Evolutionary conservation across 78 protist species (phyloP), one percentile per base, ranked within the genome.

Genomic region (Dictyostelium brefeldianum): DNA sequence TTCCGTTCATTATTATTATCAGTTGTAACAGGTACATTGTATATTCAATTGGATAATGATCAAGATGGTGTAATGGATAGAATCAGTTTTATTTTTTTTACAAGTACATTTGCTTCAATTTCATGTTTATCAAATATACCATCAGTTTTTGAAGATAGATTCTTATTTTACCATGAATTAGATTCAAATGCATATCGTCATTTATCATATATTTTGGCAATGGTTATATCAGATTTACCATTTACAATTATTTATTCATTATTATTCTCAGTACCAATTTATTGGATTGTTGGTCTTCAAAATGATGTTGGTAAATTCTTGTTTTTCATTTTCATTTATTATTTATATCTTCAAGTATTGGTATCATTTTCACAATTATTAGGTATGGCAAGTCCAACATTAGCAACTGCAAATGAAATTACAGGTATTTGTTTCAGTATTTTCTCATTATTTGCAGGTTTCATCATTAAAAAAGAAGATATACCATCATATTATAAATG

Each of bases 61-160:
- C 89, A 81, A 59, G 89, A 73, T 29, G 89, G 89, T 20, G 89
- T 80, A 18, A 47, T 43, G 9, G 51, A 90, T 51, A 51, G 95
- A 31, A 90, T 90, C 5, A 62, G 80, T 18, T 80, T 90, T 11
- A 90, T 90, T 5, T 90, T 90, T n/a, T 90, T 90, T 47, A 67
- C 83, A 2, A 47, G 69, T 4, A 81, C 95, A 3, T 90, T 90
- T 75, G 89, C 89, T 70, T 17, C 69, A 79, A n/a, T 36, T 2
- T 36, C 70, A 62, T 62, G 70, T 62, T 36, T 62, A 8, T 89
- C 93, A 41, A 81, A 80, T 50, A 90, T 90, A 11, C 95, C 95
- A 20, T 43, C 89, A 17, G 75, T 90, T 18, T 81, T 90, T 74
- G 95, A 90, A 80, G 95, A 90, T 47, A 20, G 95, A 25, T 36